Conservation (phyloP, 2,329 filamentous ascomycete species). For the Colletotrichum sp. region DNA sequence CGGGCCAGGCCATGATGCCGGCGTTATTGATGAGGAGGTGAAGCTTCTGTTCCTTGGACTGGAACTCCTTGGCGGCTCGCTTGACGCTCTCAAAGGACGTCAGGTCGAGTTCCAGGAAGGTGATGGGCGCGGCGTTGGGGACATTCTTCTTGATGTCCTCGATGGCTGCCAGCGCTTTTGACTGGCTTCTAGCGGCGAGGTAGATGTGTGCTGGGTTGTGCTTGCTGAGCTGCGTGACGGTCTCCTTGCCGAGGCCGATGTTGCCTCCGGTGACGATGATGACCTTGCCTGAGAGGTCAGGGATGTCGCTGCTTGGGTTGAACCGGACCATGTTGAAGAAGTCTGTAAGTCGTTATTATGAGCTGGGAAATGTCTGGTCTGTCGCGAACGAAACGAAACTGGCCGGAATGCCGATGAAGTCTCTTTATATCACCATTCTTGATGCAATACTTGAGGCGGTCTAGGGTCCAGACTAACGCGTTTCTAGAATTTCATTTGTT, state of each 20-base stretch:
- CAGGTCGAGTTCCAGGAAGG: conserved; percentile 48
- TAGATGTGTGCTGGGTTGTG: conserved; percentile 20
- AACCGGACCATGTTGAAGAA: conserved; percentile 1
- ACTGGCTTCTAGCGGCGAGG: conserved; percentile 18
- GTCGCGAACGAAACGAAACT: neutral
- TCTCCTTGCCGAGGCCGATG: conserved; percentile 27
- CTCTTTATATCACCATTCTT: neutral
- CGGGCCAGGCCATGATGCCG: conserved; percentile 44
- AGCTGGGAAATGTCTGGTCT: neutral
- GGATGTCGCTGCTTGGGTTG: conserved; percentile 10
- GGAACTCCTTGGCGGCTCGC: conserved; percentile 41
- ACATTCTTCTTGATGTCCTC: conserved; percentile 35
- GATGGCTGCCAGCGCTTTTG: conserved; percentile 38
- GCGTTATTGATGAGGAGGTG: conserved; percentile 54
- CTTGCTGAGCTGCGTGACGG: conserved; percentile 16
- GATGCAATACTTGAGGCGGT: neutral
- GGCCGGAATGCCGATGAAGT: neutral
- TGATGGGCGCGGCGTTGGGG: conserved; percentile 22
- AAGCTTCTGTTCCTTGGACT: conserved; percentile 34
- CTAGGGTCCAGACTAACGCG: neutral
- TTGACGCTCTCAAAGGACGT: conserved; percentile 47
- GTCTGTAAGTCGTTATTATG: neutral
- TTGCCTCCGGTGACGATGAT: conserved; percentile 31
- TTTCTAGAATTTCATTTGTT: neutral
- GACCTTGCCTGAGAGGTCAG: conserved; percentile 29